Conservation (phyloP, 2,329 filamentous ascomycete species). For the Calonectria honghensis region DNA sequence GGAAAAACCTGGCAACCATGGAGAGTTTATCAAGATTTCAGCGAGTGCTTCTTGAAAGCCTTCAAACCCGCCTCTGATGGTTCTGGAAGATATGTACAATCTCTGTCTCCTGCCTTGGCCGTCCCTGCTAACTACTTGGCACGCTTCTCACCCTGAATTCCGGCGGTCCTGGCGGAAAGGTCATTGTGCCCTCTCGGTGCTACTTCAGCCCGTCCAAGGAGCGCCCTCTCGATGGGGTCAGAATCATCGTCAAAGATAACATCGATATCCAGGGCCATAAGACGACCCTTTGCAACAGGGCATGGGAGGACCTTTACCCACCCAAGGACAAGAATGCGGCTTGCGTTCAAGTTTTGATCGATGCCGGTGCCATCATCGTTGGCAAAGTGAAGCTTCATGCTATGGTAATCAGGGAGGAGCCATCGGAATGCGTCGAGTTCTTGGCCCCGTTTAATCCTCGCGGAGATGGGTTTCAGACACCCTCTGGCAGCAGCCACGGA, state of each 20-base stretch:
- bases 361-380: slow-evolving; percentile 1
- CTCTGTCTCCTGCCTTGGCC: neutral
- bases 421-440: slow-evolving; percentile 1
- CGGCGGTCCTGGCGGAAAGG: neutral
- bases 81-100: slow-evolving; percentile 1
- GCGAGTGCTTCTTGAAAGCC: slow-evolving; percentile 5
- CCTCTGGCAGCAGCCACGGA: slow-evolving; percentile 6
- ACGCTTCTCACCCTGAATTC: neutral
- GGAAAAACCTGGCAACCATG: neutral
- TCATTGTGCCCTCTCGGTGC: slow-evolving; percentile 6
- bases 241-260: slow-evolving; percentile 7
- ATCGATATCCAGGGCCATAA: slow-evolving; percentile 4
- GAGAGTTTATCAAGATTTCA: slow-evolving; percentile 1
- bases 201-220: neutral
- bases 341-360: neutral
- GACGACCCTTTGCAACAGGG: slow-evolving; percentile 3
- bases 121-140: neutral
- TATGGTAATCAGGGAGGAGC: slow-evolving; percentile 1
- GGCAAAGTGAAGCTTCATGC: slow-evolving; percentile 3
- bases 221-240: neutral
- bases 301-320: neutral
- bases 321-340: slow-evolving; percentile 2
- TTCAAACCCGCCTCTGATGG: neutral
- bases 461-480: neutral
- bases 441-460: neutral